Percentiles rank a stretch among this genome's conserved stretches.
These are phyloP conservation scores for Geranomyces variabilis DNA, from an alignment of 192 early-diverging fungal species.

Conservation along the genomic window DNA sequence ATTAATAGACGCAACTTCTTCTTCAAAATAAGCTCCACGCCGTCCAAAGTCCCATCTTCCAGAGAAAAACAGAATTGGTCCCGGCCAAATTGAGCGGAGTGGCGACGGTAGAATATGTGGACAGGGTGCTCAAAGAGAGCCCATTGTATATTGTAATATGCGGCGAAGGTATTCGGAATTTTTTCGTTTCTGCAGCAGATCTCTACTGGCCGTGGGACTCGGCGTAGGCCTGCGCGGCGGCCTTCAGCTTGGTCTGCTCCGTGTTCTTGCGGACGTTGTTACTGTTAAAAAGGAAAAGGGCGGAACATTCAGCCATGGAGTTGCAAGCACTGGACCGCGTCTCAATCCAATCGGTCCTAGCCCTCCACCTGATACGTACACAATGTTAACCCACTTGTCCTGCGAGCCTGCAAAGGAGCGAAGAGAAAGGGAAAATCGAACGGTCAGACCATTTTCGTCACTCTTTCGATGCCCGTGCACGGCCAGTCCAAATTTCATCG, in stretches of 20 bases:
- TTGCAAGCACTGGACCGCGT: too few species aligned
- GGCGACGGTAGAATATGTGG: too few species aligned
- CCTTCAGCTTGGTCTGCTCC: slow-evolving; percentile 40
- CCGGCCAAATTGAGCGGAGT: too few species aligned
- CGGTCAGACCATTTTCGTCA: too few species aligned
- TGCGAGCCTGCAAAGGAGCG: slow-evolving; percentile 36
- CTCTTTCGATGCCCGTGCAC: too few species aligned
- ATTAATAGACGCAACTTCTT: too few species aligned
- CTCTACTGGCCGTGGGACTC: slow-evolving; percentile 28
- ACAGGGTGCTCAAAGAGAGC: too few species aligned
- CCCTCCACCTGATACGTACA: slow-evolving; percentile 39
- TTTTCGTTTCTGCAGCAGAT: background rate
- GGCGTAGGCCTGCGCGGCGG: slow-evolving; percentile 44
- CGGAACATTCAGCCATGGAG: slow-evolving; percentile 2
- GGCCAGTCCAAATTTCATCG: too few species aligned
- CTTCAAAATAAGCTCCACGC: too few species aligned
- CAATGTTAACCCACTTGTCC: slow-evolving; percentile 57
- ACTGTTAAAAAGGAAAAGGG: slow-evolving; percentile 23
- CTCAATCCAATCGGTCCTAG: background rate
- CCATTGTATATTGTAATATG: too few species aligned
- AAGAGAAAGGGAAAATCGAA: slow-evolving; percentile 14
- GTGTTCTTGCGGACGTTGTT: slow-evolving; percentile 45
- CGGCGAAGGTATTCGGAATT: background rate
- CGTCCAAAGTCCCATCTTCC: too few species aligned
- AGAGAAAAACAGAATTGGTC: too few species aligned